Evolutionary conservation across 176 grass and related monocot genomes (phyloP).

Genomic region (Musa schizocarpa): DNA sequence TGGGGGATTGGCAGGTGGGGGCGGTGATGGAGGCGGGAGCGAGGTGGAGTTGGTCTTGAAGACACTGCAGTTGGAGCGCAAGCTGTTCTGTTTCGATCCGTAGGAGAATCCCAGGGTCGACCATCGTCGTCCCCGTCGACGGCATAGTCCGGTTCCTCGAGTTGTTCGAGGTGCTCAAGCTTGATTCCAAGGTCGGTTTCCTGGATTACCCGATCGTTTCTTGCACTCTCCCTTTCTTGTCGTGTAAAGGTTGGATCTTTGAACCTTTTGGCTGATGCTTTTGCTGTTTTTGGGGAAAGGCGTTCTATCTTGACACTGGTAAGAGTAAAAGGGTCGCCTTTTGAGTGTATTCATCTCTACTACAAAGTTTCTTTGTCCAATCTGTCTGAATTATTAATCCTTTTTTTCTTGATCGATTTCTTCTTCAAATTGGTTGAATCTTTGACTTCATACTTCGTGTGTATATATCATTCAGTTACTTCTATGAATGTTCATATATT

Average conservation of each 20-base stretch:
- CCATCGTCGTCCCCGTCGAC: slow-evolving; percentile 76
- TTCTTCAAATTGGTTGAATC: no score
- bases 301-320: slow-evolving; percentile 89
- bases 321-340: slow-evolving; percentile 94
- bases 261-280: background rate
- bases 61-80: slow-evolving; percentile 97
- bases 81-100: slow-evolving; percentile 98
- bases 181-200: slow-evolving; percentile 64
- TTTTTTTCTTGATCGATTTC: background rate
- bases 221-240: background rate
- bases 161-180: slow-evolving; percentile 80
- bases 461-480: no score
- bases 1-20: background rate
- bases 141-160: slow-evolving; percentile 84
- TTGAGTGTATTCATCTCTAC: slow-evolving; percentile 41
- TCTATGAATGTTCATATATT: no score
- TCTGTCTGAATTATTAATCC: no score
- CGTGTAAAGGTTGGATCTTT: slow-evolving; percentile 8
- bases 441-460: no score
- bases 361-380: background rate
- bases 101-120: slow-evolving; percentile 88
- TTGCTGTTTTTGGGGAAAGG: slow-evolving; percentile 27
- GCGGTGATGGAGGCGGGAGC: slow-evolving; percentile 24
- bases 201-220: background rate
- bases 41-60: slow-evolving; percentile 97